A percentile compares a stretch with the other conserved stretches of the same genome.
Evolutionary conservation across 2,329 filamentous ascomycete species (phyloP).

Genomic region (Talaromyces sp.): DNA sequence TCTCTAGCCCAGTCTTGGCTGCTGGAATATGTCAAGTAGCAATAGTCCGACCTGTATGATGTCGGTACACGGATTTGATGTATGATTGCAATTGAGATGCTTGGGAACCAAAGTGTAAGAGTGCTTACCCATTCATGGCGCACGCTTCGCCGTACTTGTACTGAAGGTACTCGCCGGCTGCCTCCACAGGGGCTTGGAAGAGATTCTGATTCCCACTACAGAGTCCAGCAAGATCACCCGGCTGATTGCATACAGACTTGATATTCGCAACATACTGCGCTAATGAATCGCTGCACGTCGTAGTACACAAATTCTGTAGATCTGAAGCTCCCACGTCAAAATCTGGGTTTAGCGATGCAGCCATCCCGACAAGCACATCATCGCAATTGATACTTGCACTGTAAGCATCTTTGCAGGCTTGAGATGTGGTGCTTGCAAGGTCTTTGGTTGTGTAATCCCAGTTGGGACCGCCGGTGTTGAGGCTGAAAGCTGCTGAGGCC

Average conservation of each 20-base stretch:
- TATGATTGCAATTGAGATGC: not conserved
- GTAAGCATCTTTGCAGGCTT: slow-evolving; percentile 31
- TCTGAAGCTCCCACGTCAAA: slow-evolving; percentile 26
- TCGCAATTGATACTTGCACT: slow-evolving; percentile 30
- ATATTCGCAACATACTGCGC: slow-evolving; percentile 26
- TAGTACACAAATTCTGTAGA: slow-evolving; percentile 26
- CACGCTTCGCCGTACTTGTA: slow-evolving; percentile 25
- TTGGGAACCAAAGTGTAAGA: not conserved
- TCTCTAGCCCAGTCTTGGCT: slow-evolving; percentile 21
- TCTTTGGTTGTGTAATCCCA: slow-evolving; percentile 32
- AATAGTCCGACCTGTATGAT: slow-evolving; percentile 25
- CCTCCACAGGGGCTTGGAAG: slow-evolving; percentile 20
- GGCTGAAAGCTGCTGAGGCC: slow-evolving; percentile 25
- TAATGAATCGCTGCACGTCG: slow-evolving; percentile 27
- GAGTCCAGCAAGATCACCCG: slow-evolving; percentile 28
- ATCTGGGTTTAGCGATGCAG: slow-evolving; percentile 28
- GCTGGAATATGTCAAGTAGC: slow-evolving; percentile 23
- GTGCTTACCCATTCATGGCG: slow-evolving; percentile 23
- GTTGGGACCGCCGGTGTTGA: slow-evolving; percentile 29
- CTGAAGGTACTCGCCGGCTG: slow-evolving; percentile 25
- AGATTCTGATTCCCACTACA: slow-evolving; percentile 15
- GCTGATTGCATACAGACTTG: slow-evolving; percentile 23
- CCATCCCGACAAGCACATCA: slow-evolving; percentile 27
- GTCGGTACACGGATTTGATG: not conserved
- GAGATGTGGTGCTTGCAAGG: slow-evolving; percentile 29